Conservation (phyloP, 805 yeast genomes). For the Yarrowia sp. region DNA sequence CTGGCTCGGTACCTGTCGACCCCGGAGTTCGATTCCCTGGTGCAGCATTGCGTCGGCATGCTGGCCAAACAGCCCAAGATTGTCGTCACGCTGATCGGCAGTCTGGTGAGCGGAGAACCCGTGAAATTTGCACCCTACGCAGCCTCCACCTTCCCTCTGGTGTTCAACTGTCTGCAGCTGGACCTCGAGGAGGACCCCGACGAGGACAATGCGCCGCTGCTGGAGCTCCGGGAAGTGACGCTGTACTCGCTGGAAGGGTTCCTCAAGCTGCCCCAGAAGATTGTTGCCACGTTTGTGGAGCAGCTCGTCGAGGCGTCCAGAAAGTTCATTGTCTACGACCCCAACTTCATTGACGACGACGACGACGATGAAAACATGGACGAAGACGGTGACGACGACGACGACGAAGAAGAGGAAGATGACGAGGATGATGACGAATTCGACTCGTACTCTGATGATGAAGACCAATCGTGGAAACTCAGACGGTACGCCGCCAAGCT, state of each 20-base stretch:
- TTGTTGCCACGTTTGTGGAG: constrained; percentile 47
- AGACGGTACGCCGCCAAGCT: constrained; percentile 60
- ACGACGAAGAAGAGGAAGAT: constrained; percentile 58
- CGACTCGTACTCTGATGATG: constrained; percentile 53
- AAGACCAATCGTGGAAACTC: constrained; percentile 68
- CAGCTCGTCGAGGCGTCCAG: constrained; percentile 47
- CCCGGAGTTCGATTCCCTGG: constrained; percentile 5
- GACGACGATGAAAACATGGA: constrained; percentile 51
- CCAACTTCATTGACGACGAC: constrained; percentile 53
- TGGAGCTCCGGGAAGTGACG: constrained; percentile 61
- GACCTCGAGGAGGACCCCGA: constrained; percentile 52
- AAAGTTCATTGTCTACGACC: constrained; percentile 56
- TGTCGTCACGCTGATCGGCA: constrained; percentile 42
- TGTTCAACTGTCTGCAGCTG: constrained; percentile 45
- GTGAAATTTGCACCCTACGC: constrained; percentile 41
- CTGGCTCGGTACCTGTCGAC: constrained; percentile 49
- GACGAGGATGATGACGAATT: constrained; percentile 48
- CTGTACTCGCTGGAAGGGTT: constrained; percentile 51
- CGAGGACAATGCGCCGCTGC: constrained; percentile 54
- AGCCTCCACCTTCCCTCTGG: constrained; percentile 40
- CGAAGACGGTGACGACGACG: constrained; percentile 56
- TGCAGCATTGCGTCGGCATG: constrained; percentile 1
- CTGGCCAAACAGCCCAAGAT: constrained; percentile 5
- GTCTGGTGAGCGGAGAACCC: constrained; percentile 46
- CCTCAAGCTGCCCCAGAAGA: constrained; percentile 47